phyloP scores from a whole-genome alignment of 2,329 filamentous ascomycete genomes.

The Aspergillus neotritici region DNA sequence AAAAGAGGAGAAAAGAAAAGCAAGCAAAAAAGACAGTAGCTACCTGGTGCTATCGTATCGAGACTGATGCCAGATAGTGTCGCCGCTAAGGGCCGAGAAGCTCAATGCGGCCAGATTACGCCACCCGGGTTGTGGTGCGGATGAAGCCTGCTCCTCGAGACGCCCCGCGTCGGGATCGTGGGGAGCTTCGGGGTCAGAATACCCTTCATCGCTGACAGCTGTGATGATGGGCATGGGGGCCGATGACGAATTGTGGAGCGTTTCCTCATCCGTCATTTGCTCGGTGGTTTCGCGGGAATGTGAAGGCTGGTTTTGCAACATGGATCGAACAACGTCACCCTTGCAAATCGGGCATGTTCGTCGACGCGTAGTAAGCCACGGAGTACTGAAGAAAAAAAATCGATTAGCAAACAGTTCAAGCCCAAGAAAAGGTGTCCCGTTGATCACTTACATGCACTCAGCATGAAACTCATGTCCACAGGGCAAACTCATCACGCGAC shows the following conservation, averaged over 20 bases:
- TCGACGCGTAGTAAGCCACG: constrained; percentile 90
- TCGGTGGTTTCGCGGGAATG: constrained; percentile 30
- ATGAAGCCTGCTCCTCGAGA: constrained; percentile 27
- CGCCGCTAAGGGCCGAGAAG: constrained; percentile 43
- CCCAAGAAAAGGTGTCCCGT: neutral
- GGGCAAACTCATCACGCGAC: constrained; percentile 90
- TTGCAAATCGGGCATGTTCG: constrained; percentile 99
- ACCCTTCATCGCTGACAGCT: constrained; percentile 27
- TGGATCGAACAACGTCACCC: constrained; percentile 73
- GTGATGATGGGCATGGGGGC: constrained; percentile 48
- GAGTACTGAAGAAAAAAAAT: constrained; percentile 57
- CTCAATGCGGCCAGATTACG: constrained; percentile 41
- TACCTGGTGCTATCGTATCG: constrained; percentile 36
- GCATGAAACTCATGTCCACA: constrained; percentile 97
- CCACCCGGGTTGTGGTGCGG: constrained; percentile 37
- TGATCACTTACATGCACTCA: constrained; percentile 84
- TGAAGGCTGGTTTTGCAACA: constrained; percentile 44
- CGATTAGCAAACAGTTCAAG: constrained; percentile 15
- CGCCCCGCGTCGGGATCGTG: constrained; percentile 29
- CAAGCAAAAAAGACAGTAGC: constrained; percentile 11
- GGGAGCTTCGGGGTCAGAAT: constrained; percentile 41
- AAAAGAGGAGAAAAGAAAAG: constrained; percentile 9
- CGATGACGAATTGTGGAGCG: constrained; percentile 45
- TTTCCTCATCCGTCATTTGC: constrained; percentile 38
- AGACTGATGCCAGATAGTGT: constrained; percentile 42